These are phyloP conservation scores for Aureobasidium sp. DNA, from an alignment of 2,329 filamentous ascomycete genomes.

Conservation along the genomic window DNA sequence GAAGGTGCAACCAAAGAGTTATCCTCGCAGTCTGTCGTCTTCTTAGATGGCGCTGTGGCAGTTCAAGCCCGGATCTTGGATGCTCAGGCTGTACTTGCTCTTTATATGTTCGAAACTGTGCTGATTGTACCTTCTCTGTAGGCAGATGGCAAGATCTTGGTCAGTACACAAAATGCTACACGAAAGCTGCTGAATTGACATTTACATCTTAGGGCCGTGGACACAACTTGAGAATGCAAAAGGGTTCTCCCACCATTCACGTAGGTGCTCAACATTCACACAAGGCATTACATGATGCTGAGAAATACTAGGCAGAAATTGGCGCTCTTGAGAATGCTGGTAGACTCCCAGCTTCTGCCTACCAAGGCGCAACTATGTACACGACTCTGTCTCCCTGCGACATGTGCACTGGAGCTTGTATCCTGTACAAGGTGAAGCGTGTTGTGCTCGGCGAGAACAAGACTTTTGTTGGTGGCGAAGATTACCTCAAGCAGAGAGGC, in stretches of 20 bases:
- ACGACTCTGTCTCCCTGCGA: conserved; percentile 72
- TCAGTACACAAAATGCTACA: background rate
- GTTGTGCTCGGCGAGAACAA: conserved; percentile 73
- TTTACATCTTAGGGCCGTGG: conserved; percentile 43
- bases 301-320: conserved; percentile 55
- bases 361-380: conserved; percentile 59
- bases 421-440: conserved; percentile 65
- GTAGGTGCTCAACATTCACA: conserved; percentile 32
- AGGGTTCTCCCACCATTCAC: conserved; percentile 62
- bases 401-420: conserved; percentile 72
- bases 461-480: conserved; percentile 65
- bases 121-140: background rate
- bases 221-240: conserved; percentile 70
- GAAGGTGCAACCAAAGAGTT: background rate
- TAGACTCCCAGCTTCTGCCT: conserved; percentile 59
- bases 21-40: conserved; percentile 25
- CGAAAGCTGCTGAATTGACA: background rate
- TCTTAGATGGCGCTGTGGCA: background rate
- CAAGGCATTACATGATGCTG: background rate
- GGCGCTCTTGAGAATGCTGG: conserved; percentile 67
- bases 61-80: background rate
- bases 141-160: conserved; percentile 57
- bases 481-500: conserved; percentile 57
- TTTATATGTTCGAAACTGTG: background rate
- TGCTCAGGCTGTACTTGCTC: background rate